Conservation (phyloP, 805 yeast genomes). For the Trichomonascus vanleenenianus region DNA sequence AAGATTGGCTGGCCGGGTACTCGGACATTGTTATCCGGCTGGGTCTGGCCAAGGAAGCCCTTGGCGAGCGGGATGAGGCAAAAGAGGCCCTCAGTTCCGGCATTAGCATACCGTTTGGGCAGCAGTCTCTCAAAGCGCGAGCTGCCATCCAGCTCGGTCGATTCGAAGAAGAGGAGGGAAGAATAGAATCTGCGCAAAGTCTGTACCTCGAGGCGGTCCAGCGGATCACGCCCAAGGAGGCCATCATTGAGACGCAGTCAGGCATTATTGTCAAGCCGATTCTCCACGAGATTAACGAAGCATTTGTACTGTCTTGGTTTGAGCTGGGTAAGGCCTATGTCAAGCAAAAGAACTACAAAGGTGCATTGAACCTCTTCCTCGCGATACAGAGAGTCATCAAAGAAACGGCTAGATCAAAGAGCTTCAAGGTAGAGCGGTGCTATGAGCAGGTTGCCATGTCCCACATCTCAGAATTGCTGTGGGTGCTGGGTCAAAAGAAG, state of each 20-base stretch:
- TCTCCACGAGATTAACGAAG: background rate
- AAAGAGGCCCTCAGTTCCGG: slow-evolving; percentile 23
- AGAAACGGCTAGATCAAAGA: background rate
- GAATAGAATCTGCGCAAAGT: background rate
- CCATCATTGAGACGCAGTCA: background rate
- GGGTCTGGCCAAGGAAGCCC: slow-evolving; percentile 20
- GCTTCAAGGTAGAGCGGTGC: slow-evolving; percentile 12
- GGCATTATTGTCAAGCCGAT: background rate
- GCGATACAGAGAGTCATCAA: slow-evolving; percentile 19
- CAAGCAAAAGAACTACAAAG: slow-evolving; percentile 5
- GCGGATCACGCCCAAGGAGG: background rate
- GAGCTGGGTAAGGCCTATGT: slow-evolving; percentile 20
- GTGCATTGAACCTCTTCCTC: slow-evolving; percentile 20
- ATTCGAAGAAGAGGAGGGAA: background rate
- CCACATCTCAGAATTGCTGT: slow-evolving; percentile 21
- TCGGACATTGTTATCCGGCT: slow-evolving; percentile 25
- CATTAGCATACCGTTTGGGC: slow-evolving; percentile 23
- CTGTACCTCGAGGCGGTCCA: background rate
- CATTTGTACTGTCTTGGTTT: slow-evolving; percentile 14
- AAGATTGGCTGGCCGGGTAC: slow-evolving; percentile 28
- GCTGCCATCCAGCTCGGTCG: slow-evolving; percentile 20
- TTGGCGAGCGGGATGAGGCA: slow-evolving; percentile 18
- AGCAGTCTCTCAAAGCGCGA: slow-evolving; percentile 15
- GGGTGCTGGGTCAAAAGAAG: slow-evolving; percentile 16
- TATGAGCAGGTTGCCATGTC: slow-evolving; percentile 13